Evolutionary conservation across 1,139 yeast species (phyloP), one percentile per base, ranked within the genome.

Genomic region (Debaryomyces udenii): DNA sequence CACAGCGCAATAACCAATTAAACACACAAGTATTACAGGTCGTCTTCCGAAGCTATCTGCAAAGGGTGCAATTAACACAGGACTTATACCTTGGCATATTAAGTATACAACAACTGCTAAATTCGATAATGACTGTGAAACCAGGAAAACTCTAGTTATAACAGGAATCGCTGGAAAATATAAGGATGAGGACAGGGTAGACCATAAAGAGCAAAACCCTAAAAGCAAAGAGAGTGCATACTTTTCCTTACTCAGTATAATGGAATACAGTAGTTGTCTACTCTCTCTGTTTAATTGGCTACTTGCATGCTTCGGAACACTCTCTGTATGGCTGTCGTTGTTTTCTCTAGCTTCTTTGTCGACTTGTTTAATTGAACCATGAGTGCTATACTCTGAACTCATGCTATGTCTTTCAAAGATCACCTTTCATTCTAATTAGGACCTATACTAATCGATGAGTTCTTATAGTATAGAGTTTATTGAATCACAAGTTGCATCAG

Each of bases 41-140:
- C 94, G 59, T 43, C 94, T 70, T 0, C 96, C 96, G 41, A 72
- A 65, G 1, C 67, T 55, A 54, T 87, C 96, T 0, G 93, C 82
- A n/a, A 86, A 47, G 1, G 81, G 71, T 0, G 85, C 81, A 58
- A 81, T 68, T 3, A 86, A 50, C 3, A 84, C 72, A 1, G 96
- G 96, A 0, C 83, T 64, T 0, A 83, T 48, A 1, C 90, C 93
- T 57, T 87, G 96, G 42, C 82, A 76, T 6, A 85, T 59, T 28
- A 86, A 73, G 55, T 86, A 87, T 0, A 83, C 78, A 5, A 87
- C 90, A 24, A 88, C 82, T 0, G 93, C 74, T 20, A 84, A 51
- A 56, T 87, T 86, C 34, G 81, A 79, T 42, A 68, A 59, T 40
- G 78, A 83, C 22, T 78, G 74, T 3, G 80, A 57, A 4, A 81